Evolutionary conservation across 1,139 yeast species (phyloP), one percentile per base, ranked within the genome.

Genomic region (Yarrowia galli): DNA sequence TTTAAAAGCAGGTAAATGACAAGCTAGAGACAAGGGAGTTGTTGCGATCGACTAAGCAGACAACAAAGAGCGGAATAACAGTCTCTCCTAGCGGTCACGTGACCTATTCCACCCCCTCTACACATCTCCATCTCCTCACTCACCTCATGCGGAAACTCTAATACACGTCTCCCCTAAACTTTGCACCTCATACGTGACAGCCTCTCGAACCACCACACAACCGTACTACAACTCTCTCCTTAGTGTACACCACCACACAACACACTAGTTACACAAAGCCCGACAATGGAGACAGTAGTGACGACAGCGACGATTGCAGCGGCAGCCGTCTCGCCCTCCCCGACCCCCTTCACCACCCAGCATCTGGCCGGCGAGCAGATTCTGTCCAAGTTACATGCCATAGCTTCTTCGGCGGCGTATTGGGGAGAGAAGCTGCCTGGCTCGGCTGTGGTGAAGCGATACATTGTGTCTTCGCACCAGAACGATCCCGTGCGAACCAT

Each of bases 401-500:
- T 61, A 8, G 66, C 66, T 10, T 61, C 66, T 20, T 25, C 32
- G 15, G 66, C 66, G 3, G 66, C 66, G 9, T 61, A 61, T 23
- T 61, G 66, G 66, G 66, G 56, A 18, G 46, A 43, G 3, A 54
- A 58, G 53, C 40, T 65, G 48, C 99, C 99, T 1, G 98, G 98
- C 49, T 97, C 97, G 18, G 83, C 84, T 43, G 85, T 89, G 68
- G 78, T 92, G 22, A 81, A 91, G 65, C 83, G 93, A 69, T 95
- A 95, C 78, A 88, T 95, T 74, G 85, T 84, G 72, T 88, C 92
- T n/a, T 92, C 98, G 4, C 93, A 93, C 77, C 93, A 92, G 76
- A 86, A 95, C 79, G 99, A 95, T 78, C 99, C 99, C 1, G 84
- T 92, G 69, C 85, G 99, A 73, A 91, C 98, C 1, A 76, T 92